These are phyloP conservation scores for Erigeron canadensis DNA, from an alignment of 129 eudicot genomes.

Conservation along the genomic window DNA sequence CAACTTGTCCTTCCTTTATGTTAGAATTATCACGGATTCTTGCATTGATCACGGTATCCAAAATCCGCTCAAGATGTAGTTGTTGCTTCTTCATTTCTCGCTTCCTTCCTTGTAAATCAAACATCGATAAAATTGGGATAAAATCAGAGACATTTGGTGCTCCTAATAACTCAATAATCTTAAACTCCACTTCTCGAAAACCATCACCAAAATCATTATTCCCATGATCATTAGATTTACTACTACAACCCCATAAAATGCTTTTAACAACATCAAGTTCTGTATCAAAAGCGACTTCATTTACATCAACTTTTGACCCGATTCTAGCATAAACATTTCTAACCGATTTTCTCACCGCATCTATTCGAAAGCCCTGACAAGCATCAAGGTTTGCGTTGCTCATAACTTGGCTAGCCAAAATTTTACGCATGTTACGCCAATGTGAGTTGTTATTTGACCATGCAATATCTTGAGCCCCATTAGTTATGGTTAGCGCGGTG, in stretches of 20 bases:
- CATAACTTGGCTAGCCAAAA: slow-evolving; percentile 25
- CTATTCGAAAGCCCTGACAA: slow-evolving; percentile 6
- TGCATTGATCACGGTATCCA: slow-evolving; percentile 27
- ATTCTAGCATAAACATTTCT: slow-evolving; percentile 1
- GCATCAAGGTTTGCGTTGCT: slow-evolving; percentile 31
- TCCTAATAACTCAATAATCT: slow-evolving; percentile 36
- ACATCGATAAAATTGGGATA: slow-evolving; percentile 31
- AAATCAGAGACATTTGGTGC: slow-evolving; percentile 38
- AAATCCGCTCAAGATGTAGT: slow-evolving; percentile 28
- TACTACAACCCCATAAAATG: slow-evolving; percentile 38
- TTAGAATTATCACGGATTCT: slow-evolving; percentile 17
- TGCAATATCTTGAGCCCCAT: background rate
- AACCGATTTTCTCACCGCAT: slow-evolving; percentile 20
- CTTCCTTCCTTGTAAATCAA: slow-evolving; percentile 44
- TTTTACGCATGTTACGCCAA: slow-evolving; percentile 26
- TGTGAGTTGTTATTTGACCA: slow-evolving; percentile 28
- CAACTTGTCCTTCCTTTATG: slow-evolving; percentile 11
- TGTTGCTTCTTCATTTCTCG: slow-evolving; percentile 33
- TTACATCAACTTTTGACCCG: slow-evolving; percentile 5
- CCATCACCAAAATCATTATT: background rate
- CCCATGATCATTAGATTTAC: slow-evolving; percentile 34
- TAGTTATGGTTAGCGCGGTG: background rate
- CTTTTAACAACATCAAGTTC: slow-evolving; percentile 42
- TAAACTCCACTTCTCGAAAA: slow-evolving; percentile 30
- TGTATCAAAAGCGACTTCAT: slow-evolving; percentile 14